phyloP scores from a whole-genome alignment of 495 filamentous ascomycete genomes.

The Friedmanniomyces simplex region DNA sequence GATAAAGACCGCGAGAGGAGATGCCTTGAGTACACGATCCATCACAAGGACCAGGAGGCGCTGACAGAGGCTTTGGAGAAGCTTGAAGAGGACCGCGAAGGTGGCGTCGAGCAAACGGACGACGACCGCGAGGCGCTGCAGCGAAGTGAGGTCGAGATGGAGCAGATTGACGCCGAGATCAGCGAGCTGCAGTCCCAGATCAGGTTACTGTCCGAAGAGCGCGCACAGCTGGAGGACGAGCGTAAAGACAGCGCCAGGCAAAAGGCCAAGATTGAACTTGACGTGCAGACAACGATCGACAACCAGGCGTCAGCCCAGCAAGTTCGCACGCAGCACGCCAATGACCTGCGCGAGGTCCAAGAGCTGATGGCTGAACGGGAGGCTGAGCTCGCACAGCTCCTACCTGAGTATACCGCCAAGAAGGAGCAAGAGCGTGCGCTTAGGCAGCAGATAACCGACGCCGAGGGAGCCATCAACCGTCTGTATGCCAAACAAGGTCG shows the following conservation, averaged over 20 bases:
- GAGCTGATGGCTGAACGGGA: conserved; percentile 66
- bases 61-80: conserved; percentile 66
- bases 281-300: conserved; percentile 67
- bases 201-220: conserved; percentile 79
- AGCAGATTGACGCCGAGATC: conserved; percentile 64
- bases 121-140: conserved; percentile 67
- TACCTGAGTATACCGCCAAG: conserved; percentile 62
- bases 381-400: conserved; percentile 56
- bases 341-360: conserved; percentile 63
- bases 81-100: conserved; percentile 70
- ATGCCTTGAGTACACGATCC: conserved; percentile 89
- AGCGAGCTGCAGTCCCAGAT: conserved; percentile 69
- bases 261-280: conserved; percentile 74
- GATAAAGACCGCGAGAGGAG: conserved; percentile 89
- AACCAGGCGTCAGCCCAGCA: conserved; percentile 71
- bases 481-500: conserved; percentile 91
- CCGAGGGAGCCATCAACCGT: conserved; percentile 64
- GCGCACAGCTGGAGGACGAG: conserved; percentile 80
- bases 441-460: conserved; percentile 59
- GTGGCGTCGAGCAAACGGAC: conserved; percentile 71
- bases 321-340: conserved; percentile 54
- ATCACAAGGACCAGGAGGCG: conserved; percentile 74
- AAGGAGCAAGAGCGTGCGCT: conserved; percentile 62
- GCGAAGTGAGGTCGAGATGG: conserved; percentile 70
- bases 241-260: conserved; percentile 64